These are phyloP conservation scores for Hypholoma fasciculare DNA, from an alignment of 768 basidiomycete genomes.

Conservation along the genomic window DNA sequence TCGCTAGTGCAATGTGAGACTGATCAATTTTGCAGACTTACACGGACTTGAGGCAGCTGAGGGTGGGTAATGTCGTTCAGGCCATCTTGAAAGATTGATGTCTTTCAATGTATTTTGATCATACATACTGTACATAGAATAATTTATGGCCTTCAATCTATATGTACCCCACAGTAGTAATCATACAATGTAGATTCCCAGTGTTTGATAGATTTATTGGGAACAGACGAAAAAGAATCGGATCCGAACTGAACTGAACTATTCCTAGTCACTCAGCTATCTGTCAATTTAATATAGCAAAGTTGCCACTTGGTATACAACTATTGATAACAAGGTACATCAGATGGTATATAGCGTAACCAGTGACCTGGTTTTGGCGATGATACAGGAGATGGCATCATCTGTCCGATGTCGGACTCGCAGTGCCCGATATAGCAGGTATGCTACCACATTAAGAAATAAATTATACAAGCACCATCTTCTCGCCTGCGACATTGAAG, in stretches of 20 bases:
- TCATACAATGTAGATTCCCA: no score
- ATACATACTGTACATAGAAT: not conserved
- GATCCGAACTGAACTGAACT: no score
- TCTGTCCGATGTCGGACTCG: no score
- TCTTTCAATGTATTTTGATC: not conserved
- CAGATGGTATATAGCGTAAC: no score
- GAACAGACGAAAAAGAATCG: no score
- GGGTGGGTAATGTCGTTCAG: constrained; percentile 91
- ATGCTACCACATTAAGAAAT: constrained; percentile 3
- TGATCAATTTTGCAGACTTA: constrained; percentile 68
- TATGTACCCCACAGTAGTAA: not conserved
- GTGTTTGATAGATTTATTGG: no score
- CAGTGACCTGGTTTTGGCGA: no score
- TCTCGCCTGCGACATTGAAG: not conserved
- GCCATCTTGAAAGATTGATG: constrained; percentile 80
- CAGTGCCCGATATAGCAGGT: constrained; percentile 4
- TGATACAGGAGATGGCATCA: no score
- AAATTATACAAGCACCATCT: not conserved
- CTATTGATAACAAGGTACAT: no score
- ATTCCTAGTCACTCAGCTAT: no score
- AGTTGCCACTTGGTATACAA: no score
- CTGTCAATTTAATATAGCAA: no score
- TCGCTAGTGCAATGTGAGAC: not conserved
- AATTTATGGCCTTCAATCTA: not conserved
- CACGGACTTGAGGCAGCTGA: constrained; percentile 89